Evolutionary conservation across 306 rosid species (phyloP), one percentile per base, ranked within the genome.

Genomic region (Castanea sativa): DNA sequence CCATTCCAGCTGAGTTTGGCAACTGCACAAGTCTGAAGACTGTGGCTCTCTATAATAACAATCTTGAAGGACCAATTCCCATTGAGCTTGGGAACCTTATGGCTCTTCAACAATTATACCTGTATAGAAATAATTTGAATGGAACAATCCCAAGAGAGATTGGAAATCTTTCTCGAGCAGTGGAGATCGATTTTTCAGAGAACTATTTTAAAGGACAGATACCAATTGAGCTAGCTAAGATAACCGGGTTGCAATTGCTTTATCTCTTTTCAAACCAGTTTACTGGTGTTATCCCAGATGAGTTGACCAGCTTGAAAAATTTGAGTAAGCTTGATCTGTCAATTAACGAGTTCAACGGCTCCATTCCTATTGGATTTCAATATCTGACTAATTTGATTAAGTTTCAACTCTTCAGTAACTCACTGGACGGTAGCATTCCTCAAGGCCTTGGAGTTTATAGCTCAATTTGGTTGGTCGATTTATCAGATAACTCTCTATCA

Each of bases 391-490:
- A 76, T 68, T 77, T 96, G 93, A 56, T 1, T 79, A 93, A 89
- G 90, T 81, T 96, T 75, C 98, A 96, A 81, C 98, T 96, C 55
- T 91, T 89, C 64, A 86, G 89, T 79, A 96, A 96, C 91, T 80
- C 86, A 35, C 83, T 96, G 29, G 85, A 64, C 18, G 99, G 99
- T 19, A 60, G 68, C 77, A 89, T 96, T 87, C 98, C 99, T 70
- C 81, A 1, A 43, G 80, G 82, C 79, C 92, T 96, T 45, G 99
- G 99, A 75, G 80, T 74, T 55, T 52, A 73, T 70, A 89, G 96
- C 82, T 79, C 32, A 73, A 93, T 96, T 77, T 93, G 98, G 98
- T 98, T 96, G n/a, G 91, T 91, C 75, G 99, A 96, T 86, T 91
- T 96, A 53, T 91, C 97, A 5, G 83, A 82, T 63, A 91, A 96